A percentile compares a stretch with the other conserved stretches of the same genome.
Conservation (phyloP, 2,329 filamentous ascomycete genomes). For the Aaosphaeria pasadenensis region DNA sequence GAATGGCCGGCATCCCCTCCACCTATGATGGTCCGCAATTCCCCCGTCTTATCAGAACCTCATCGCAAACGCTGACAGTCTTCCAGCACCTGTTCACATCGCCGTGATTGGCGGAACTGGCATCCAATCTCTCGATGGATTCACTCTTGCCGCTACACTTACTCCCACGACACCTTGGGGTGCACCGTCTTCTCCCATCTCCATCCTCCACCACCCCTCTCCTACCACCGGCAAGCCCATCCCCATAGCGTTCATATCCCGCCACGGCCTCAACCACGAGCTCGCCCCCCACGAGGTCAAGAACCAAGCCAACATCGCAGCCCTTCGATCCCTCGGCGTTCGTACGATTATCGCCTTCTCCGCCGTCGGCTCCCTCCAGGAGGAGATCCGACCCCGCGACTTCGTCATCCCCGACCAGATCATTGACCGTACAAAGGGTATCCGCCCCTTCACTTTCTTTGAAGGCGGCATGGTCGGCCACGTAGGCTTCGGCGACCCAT, state of each 20-base stretch:
- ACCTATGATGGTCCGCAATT: conserved; percentile 26
- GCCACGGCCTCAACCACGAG: conserved; percentile 86
- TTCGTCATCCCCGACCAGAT: conserved; percentile 96
- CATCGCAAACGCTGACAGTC: not conserved
- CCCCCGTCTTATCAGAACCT: not conserved
- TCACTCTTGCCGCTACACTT: conserved; percentile 77
- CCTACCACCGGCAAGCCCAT: conserved; percentile 61
- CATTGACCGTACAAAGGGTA: conserved; percentile 95
- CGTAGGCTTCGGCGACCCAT: conserved; percentile 93
- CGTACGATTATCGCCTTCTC: conserved; percentile 91
- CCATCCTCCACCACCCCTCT: conserved; percentile 82
- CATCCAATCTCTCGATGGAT: conserved; percentile 81
- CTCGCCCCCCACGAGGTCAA: conserved; percentile 94
- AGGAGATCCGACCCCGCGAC: conserved; percentile 91
- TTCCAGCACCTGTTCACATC: conserved; percentile 47
- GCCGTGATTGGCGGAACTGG: conserved; percentile 72
- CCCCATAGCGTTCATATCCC: conserved; percentile 84
- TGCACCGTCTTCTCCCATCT: conserved; percentile 70
- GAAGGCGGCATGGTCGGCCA: conserved; percentile 89
- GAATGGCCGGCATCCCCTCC: conserved; percentile 31
- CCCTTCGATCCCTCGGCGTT: conserved; percentile 85
- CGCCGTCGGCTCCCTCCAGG: conserved; percentile 87
- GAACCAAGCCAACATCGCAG: conserved; percentile 93
- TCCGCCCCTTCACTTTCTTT: conserved; percentile 94
- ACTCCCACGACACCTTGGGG: conserved; percentile 87